Conservation (phyloP, 768 basidiomycete species). For the Boletus edulis region DNA sequence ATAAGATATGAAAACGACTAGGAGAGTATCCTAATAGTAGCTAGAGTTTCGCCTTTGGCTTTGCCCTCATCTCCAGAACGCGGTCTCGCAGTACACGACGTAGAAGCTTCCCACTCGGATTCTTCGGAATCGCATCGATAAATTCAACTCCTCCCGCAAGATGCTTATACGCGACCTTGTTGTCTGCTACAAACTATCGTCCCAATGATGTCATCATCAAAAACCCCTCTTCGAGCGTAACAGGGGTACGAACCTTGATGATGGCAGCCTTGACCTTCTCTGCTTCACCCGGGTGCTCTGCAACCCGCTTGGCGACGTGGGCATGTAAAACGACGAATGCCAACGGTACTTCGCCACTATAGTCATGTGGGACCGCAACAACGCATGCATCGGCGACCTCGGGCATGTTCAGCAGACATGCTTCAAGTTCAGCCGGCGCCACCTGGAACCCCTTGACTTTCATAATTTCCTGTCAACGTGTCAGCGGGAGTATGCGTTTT, state of each 20-base stretch:
- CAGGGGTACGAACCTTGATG: slow-evolving; percentile 37
- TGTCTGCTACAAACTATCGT: slow-evolving; percentile 49
- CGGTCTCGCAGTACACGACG: slow-evolving; percentile 52
- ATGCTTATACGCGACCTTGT: slow-evolving; percentile 57
- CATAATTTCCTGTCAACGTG: slow-evolving; percentile 51
- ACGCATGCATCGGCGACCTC: slow-evolving; percentile 65
- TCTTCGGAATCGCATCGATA: slow-evolving; percentile 54
- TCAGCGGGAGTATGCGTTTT: not conserved
- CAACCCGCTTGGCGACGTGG: slow-evolving; percentile 37
- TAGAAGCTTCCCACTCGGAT: slow-evolving; percentile 59
- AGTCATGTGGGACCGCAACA: slow-evolving; percentile 65
- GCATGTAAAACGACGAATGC: slow-evolving; percentile 59
- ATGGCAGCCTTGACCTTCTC: slow-evolving; percentile 45
- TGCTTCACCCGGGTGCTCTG: slow-evolving; percentile 27
- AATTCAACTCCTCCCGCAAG: slow-evolving; percentile 60
- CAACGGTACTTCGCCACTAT: slow-evolving; percentile 68
- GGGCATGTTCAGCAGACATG: slow-evolving; percentile 55
- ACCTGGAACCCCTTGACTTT: slow-evolving; percentile 75
- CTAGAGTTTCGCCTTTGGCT: slow-evolving; percentile 25
- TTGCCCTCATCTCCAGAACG: slow-evolving; percentile 33
- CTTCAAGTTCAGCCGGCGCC: slow-evolving; percentile 72
- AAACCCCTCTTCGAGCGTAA: not conserved
- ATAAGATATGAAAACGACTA: slow-evolving; percentile 13
- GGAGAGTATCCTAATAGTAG: not conserved
- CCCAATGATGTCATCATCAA: not conserved